Evolutionary conservation across 257 asterid species (phyloP).

Genomic region (Nicotiana attenuata): DNA sequence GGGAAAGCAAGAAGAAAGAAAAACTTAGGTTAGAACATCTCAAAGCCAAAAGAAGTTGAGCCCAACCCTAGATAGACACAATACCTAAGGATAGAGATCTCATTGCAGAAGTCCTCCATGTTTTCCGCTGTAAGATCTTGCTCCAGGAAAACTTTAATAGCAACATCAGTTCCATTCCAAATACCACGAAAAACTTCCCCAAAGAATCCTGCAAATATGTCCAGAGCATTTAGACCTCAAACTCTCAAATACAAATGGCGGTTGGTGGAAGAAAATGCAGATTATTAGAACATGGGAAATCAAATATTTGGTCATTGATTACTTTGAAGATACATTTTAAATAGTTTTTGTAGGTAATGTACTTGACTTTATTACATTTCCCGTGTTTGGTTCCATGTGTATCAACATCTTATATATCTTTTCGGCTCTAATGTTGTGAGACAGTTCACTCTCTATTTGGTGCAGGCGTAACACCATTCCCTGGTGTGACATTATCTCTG

Average conservation of each 20-base stretch:
- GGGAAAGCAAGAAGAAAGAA: constrained; percentile 31
- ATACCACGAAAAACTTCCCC: constrained; percentile 98
- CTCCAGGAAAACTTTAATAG: constrained; percentile 93
- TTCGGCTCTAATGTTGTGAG: not conserved
- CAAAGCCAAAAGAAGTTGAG: constrained; percentile 14
- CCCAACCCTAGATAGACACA: not conserved
- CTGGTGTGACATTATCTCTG: not conserved
- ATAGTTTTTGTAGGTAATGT: not conserved
- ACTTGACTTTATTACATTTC: not conserved
- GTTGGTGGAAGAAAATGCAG: not conserved
- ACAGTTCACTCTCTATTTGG: not conserved
- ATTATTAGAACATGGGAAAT: not conserved
- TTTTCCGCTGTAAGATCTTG: constrained; percentile 98
- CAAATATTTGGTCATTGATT: not conserved
- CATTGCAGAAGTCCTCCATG: constrained; percentile 99
- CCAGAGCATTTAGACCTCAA: not conserved
- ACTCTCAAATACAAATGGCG: not conserved
- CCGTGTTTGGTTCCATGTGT: not conserved
- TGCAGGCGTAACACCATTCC: not conserved
- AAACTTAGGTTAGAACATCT: constrained; percentile 30
- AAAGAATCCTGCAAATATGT: constrained; percentile 63
- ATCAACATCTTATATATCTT: not conserved
- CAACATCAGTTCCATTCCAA: constrained; percentile 99
- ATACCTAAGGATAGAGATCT: constrained; percentile 89
- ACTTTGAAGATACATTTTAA: not conserved